Percentiles rank a stretch among this genome's conserved stretches.
Conservation (phyloP, 2,329 filamentous ascomycete species). For the Venturia asperata region DNA sequence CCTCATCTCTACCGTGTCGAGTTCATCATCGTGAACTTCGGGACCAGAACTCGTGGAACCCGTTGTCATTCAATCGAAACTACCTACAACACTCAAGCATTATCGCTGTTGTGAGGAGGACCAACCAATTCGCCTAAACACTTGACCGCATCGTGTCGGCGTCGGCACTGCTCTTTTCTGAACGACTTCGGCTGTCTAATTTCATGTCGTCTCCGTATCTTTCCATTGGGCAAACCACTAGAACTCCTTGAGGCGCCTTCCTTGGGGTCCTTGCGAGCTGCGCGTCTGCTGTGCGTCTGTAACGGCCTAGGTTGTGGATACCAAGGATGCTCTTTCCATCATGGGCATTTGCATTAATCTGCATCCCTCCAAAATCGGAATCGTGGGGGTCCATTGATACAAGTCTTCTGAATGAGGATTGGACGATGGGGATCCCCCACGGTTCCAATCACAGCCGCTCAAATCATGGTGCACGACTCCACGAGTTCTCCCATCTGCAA, state of each 20-base stretch:
- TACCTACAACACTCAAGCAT: not conserved
- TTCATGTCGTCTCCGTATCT: not conserved
- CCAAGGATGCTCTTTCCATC: not conserved
- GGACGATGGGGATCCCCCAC: not conserved
- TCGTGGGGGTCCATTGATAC: not conserved
- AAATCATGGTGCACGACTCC: not conserved
- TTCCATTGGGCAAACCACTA: not conserved
- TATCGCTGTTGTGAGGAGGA: not conserved
- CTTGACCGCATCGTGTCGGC: not conserved
- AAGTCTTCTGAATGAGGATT: not conserved
- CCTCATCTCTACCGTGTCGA: not conserved
- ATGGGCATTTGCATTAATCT: constrained; percentile 6
- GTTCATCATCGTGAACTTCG: not conserved
- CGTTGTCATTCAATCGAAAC: not conserved
- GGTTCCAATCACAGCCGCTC: not conserved
- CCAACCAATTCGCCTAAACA: too few relatives aligned
- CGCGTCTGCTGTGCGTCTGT: constrained; percentile 2
- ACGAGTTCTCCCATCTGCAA: not conserved
- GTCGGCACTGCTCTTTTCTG: not conserved
- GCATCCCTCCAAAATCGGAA: not conserved
- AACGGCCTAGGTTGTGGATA: not conserved
- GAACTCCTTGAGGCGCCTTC: not conserved
- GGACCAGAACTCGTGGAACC: not conserved
- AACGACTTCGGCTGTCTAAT: not conserved
- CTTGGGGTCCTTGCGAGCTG: constrained; percentile 1